Base-by-base conservation (phyloP, 352 stramenopile genomes). In the Phytophthora lateralis region DNA sequence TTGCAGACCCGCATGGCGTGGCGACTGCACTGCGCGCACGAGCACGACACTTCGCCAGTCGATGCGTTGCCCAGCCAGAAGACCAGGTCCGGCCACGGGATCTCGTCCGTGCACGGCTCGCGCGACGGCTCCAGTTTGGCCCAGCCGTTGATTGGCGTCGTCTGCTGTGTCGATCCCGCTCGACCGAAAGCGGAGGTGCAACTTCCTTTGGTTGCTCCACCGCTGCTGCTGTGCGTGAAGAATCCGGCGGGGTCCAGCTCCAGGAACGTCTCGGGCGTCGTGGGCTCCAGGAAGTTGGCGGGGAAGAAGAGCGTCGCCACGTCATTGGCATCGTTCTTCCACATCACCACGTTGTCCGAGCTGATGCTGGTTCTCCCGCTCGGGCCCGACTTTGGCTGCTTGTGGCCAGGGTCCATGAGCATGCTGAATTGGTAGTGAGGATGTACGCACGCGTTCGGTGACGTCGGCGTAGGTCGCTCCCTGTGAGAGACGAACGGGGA, bases 11-110 rank as follows among this genome's bases (percentile, higher is more conserved):
- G 47, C 61, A 72, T 51, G n/a, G 53, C 48, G 17, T 32, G 44
- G 2, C 53, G 53, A 30, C 21, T 46, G 47, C 78, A 88, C 29
- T 69, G 54, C 12, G 43, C 24, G 30, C 78, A 88, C 29, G 67
- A 69, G 46, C 75, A 88, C 20, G 73, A 57, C 11, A 86, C 74
- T 57, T 83, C 55, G 30, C 76, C 76, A 4, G 78, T 88, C 30
- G 61, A 67, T 17, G 48, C 41, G 51, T 86, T 73, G 14, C 76
- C 78, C 15, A 88, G 57, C 76, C 78, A 88, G 44, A 88, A 88
- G 8, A 88, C 72, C 21, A 86, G 60, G 34, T 88, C 76, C 15
- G 56, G 56, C 63, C 66, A 86, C 35, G 78, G 75, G 35, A 88
- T 86, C 27, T 85, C 78, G 44, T 75, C 78, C 0, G 69, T 76